Base-by-base conservation (phyloP, 139 green algal genomes). In the Cymbomonas tetramitiformis region DNA sequence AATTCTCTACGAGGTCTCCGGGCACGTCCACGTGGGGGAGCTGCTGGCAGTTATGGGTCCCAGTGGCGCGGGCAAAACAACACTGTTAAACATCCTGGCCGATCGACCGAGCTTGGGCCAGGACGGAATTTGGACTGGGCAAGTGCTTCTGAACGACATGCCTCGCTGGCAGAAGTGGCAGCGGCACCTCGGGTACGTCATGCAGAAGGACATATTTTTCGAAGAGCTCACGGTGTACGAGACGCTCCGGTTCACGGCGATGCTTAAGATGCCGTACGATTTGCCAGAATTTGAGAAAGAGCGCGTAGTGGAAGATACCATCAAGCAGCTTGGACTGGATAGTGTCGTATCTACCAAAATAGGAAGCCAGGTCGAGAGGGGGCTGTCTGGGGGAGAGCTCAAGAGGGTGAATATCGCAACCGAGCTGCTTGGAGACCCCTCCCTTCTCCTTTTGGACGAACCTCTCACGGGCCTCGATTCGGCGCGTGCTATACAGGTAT, bases 371-470 rank as follows among this genome's bases (percentile, higher is more conserved):
- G 52, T 15, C 26, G 52, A 51, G 33, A 12, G 63, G 39, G 63
- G 63, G 24, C n/a, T 71, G n/a, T 46, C 23, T 43, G 79, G 79
- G 3, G 79, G 80, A n/a, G 69, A 90, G 67, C 80, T 77, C 44
- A 73, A 81, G 3, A 68, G 83, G 1, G 61, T 92, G 24, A 58
- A 51, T 15, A 86, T 92, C 43, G 83, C 59, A 29, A 79, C 67
- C 26, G 83, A 88, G 64, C 67, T 91, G 10, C 60, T 91, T 18
- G 77, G 69, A 12, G 67, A 72, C 21, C 85, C 85, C 10, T 68
- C 62, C 0, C 52, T 94, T 12, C 62, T 93, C 29, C 92, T 93
- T 62, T 66, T 94, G 44, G 84, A 94, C 64, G 83, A 92, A 70
- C 84, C 84, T n/a, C 91, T 81, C 56, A 83, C 65, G 0, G 75